Percentiles rank a stretch among this genome's conserved stretches.
These are phyloP conservation scores for Fremontodendron californicum DNA, from an alignment of 345 rosid species.

Conservation along the genomic window DNA sequence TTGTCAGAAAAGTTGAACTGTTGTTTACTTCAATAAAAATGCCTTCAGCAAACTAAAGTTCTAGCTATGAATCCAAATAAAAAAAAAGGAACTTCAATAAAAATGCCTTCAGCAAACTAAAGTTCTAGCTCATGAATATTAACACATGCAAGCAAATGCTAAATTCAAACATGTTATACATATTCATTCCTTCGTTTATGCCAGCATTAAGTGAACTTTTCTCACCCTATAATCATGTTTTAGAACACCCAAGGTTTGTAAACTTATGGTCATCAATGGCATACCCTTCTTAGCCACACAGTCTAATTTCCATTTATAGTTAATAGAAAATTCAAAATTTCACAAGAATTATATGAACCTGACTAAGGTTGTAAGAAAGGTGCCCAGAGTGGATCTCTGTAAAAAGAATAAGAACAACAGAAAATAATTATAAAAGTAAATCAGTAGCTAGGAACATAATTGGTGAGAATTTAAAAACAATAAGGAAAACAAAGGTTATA, in stretches of 20 bases:
- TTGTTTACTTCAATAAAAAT: background rate
- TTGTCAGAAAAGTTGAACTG: background rate
- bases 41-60: background rate
- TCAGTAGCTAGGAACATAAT: background rate
- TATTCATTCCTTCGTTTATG: background rate
- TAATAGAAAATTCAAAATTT: background rate
- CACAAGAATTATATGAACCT: constrained; percentile 39
- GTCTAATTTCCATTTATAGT: background rate
- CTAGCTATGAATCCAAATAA: background rate
- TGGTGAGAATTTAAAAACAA: background rate
- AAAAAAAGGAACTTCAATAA: background rate
- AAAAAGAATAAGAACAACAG: constrained; percentile 14
- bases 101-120: background rate
- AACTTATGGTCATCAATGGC: background rate
- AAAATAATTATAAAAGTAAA: background rate
- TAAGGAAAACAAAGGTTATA: background rate
- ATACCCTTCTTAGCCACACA: background rate
- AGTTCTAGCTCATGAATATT: background rate
- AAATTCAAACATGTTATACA: background rate
- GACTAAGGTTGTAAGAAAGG: constrained; percentile 36
- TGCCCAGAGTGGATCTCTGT: constrained; percentile 46
- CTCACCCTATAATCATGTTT: background rate
- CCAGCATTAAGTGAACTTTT: background rate
- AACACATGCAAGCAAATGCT: background rate
- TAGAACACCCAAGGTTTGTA: background rate